phyloP scores from a whole-genome alignment of 2,329 filamentous ascomycete species.

The Aureobasidium leucospermi region DNA sequence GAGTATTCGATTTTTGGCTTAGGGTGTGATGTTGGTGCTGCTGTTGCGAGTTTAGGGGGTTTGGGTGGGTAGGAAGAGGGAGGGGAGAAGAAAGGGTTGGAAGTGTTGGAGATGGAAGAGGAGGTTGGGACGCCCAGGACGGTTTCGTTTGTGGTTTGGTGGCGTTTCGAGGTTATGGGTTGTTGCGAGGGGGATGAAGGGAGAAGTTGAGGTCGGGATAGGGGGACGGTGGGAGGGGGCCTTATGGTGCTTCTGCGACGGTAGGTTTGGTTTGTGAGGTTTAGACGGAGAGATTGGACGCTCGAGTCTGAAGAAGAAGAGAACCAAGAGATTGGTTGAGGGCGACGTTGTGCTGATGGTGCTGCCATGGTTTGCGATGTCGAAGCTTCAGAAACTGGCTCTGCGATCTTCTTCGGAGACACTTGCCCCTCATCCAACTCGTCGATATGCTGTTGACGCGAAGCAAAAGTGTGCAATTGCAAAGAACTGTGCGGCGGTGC shows the following conservation, averaged over 20 bases:
- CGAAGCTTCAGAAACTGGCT: too few relatives aligned
- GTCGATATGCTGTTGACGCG: neutral
- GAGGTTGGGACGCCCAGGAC: too few relatives aligned
- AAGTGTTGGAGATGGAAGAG: too few relatives aligned
- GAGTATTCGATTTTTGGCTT: neutral
- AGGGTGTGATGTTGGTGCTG: neutral
- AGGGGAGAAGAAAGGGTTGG: neutral
- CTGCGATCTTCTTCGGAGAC: neutral
- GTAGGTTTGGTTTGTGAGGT: neutral
- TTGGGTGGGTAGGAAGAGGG: neutral
- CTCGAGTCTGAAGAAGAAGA: neutral
- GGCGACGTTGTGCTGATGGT: neutral
- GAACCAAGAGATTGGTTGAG: neutral
- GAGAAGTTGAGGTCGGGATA: neutral
- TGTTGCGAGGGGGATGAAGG: neutral
- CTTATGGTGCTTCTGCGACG: neutral
- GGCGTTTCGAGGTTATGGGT: neutral
- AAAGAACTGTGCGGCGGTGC: conserved; percentile 3
- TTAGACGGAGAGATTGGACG: neutral
- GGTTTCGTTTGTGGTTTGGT: neutral
- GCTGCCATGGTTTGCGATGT: neutral
- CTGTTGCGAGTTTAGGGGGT: neutral
- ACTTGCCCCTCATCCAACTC: neutral
- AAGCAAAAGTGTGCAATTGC: neutral
- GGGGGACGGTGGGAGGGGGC: too few relatives aligned